Conservation (phyloP, 192 early-diverging fungal species). For the Endogone sp. region DNA sequence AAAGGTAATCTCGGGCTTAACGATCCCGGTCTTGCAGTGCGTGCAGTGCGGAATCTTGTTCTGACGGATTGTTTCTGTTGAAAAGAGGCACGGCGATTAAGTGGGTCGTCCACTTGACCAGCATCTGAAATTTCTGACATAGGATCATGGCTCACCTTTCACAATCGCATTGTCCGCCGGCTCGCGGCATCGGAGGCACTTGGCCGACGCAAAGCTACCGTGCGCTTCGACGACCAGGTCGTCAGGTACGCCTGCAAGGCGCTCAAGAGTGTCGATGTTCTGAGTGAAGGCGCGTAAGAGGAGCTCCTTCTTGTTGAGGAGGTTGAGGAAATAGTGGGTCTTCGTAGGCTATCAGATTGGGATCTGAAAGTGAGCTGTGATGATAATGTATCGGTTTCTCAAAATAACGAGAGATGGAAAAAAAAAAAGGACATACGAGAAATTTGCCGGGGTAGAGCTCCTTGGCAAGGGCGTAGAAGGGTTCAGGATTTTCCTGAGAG, state of each 20-base stretch:
- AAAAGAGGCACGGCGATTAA: no score
- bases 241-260: slow-evolving; percentile 68
- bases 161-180: slow-evolving; percentile 33
- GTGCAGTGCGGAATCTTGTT: slow-evolving; percentile 68
- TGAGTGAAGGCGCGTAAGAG: slow-evolving; percentile 89
- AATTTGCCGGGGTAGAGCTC: slow-evolving; percentile 86
- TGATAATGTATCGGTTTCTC: background rate
- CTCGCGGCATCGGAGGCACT: slow-evolving; percentile 64
- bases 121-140: background rate
- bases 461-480: slow-evolving; percentile 85
- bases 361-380: background rate
- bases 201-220: slow-evolving; percentile 83
- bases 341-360: slow-evolving; percentile 56
- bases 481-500: slow-evolving; percentile 65
- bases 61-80: slow-evolving; percentile 34
- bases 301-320: slow-evolving; percentile 67
- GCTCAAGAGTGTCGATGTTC: slow-evolving; percentile 96
- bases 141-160: slow-evolving; percentile 14
- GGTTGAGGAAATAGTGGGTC: slow-evolving; percentile 83
- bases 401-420: no score
- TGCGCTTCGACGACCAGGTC: slow-evolving; percentile 87
- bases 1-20: slow-evolving; percentile 97
- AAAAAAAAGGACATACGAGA: slow-evolving; percentile 7
- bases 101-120: no score
- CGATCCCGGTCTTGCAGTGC: slow-evolving; percentile 53